Percentiles rank a stretch among this genome's conserved stretches.
Conservation (phyloP, 257 asterid species). For the Petunia secreta region DNA sequence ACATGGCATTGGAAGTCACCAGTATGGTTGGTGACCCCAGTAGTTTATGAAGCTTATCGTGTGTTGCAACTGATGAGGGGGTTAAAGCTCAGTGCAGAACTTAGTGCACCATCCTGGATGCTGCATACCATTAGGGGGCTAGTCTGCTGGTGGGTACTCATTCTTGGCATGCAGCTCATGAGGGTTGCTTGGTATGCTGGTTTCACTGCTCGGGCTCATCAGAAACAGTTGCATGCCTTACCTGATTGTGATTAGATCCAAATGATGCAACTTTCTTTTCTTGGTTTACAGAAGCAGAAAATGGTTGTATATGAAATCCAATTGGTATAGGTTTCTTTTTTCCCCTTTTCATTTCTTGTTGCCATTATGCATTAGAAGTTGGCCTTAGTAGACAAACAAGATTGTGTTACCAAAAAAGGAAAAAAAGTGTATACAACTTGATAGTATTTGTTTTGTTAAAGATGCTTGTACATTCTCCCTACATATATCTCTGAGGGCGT, state of each 20-base stretch:
- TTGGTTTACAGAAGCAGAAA: neutral
- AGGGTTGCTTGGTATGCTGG: constrained; percentile 98
- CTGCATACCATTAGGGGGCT: constrained; percentile 69
- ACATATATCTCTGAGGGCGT: neutral
- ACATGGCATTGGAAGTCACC: constrained; percentile 99
- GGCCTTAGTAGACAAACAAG: neutral
- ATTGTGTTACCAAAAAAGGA: neutral
- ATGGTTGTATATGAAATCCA: neutral
- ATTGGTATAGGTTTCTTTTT: neutral
- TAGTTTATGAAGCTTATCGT: constrained; percentile 81
- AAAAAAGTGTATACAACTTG: neutral
- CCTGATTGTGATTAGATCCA: constrained; percentile 27
- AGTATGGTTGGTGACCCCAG: constrained; percentile 89
- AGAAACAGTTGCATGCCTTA: constrained; percentile 34
- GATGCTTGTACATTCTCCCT: constrained; percentile 2
- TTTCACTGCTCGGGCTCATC: constrained; percentile 55
- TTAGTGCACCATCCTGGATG: constrained; percentile 73
- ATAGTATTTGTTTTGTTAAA: constrained; percentile 2
- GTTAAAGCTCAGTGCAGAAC: constrained; percentile 80
- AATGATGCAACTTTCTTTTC: neutral
- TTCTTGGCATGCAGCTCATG: constrained; percentile 96
- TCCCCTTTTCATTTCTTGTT: neutral
- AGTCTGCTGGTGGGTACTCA: constrained; percentile 94
- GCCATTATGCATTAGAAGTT: neutral
- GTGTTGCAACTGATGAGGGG: constrained; percentile 94